Base-by-base conservation (phyloP, 2,329 filamentous ascomycete species). In the Xylariaceae sp. region DNA sequence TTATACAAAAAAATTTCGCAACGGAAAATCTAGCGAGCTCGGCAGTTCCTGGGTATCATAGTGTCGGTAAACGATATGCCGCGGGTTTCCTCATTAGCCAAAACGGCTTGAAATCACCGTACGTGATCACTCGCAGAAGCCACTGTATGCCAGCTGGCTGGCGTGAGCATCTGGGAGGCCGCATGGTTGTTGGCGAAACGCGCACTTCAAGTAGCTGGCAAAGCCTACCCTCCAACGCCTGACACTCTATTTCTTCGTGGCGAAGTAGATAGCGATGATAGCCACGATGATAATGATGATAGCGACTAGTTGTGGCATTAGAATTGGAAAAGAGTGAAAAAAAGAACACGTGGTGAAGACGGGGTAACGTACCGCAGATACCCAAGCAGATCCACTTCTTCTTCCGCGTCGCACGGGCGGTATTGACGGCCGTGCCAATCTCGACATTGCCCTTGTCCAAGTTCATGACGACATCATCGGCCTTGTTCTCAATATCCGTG, bases 361-460 rank as follows among this genome's bases (percentile, higher is more conserved):
- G n/a, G 4, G 5, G 21, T 34, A 27, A 64, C 74, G 52, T 69
- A 78, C 74, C 67, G 53, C 73, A 68, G 56, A 96, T 87, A 55
- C 83, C 81, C 52, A 95, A 67, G 71, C 88, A 95, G 61, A 85
- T 89, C 89, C 88, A 96, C 84, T 96, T 96, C 88, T 94, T 94
- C 69, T 81, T 86, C 52, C 86, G 76, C 35, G 84, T 86, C 53
- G 79, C 77, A 60, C 83, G 74, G 7, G 90, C 90, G 52, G 86
- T 94, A 45, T 75, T 73, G 47, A 95, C 85, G 9, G 89, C 89
- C n/a, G 76, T 76, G 27, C 74, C 80, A 43, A 97, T 85, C 63
- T 96, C 80, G 47, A 79, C 75, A 58, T 92, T 96, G 49, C 83
- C 90, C 61, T 92, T 84, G 56, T 83, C 78, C 33, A 96, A 76